Base-by-base conservation (phyloP, 2,329 filamentous ascomycete species). In the Pseudogymnoascus sp. region DNA sequence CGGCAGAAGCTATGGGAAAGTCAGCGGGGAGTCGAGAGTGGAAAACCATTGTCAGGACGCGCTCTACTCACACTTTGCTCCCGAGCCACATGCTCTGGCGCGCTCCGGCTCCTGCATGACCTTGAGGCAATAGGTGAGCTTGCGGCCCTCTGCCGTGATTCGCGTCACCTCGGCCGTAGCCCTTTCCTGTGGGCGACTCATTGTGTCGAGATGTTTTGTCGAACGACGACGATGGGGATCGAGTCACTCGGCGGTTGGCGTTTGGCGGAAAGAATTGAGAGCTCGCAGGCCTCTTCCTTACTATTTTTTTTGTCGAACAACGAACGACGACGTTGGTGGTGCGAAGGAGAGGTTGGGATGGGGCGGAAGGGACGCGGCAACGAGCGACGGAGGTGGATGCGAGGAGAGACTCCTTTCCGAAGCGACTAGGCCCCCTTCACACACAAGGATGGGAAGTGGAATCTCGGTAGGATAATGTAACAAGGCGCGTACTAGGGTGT, bases 101-200 rank as follows among this genome's bases (percentile, higher is more conserved):
- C 92, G 90, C 77, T 96, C 89, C 19, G 94, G 94, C 74, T 97
- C 91, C 77, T 99, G 94, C 69, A 97, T 87, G 62, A 97, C 92
- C 64, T 84, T 86, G 74, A 97, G 80, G 67, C 83, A 81, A 75
- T 97, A 97, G 72, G 85, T 91, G 68, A 97, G 83, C 66, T 81
- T 85, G 68, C 90, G 86, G 65, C 90, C 90, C 69, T 89, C 87
- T 69, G 85, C 86, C 43, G 91, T 96, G 61, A 83, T 69, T 60
- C 79, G 73, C 63, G 68, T 37, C 26, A 62, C 29, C 52, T 31
- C 29, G 29, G 7, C 29, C 29, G 29, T 59, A 1, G 23, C 43
- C 23, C 14, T 8, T 8, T 49, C 43, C 6, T n/a, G 21, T 12
- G 14, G 43, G 16, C 23, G 43, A 29, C 14, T 45, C 41, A 45